Conservation (phyloP, 2,329 filamentous ascomycete genomes). For the Arthroderma uncinatum region DNA sequence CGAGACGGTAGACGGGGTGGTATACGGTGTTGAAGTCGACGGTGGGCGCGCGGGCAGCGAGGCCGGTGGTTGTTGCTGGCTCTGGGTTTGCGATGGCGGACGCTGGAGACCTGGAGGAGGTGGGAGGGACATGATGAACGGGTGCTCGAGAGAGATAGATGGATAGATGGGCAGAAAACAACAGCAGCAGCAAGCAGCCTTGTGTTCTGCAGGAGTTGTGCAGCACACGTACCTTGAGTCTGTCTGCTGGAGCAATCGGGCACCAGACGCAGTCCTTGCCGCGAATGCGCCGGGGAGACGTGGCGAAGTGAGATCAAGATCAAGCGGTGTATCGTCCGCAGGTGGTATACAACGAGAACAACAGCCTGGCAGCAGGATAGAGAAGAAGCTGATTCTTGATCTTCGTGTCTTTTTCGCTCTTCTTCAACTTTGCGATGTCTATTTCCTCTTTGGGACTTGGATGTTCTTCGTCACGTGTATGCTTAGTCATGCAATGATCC, state of each 20-base stretch:
- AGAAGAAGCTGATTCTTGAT: too few relatives aligned
- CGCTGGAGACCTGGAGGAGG: slow-evolving; percentile 63
- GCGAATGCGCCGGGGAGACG: too few relatives aligned
- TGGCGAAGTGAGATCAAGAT: too few relatives aligned
- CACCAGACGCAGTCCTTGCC: slow-evolving; percentile 7
- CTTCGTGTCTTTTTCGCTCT: too few relatives aligned
- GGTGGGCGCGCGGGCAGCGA: slow-evolving; percentile 72
- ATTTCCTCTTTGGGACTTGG: too few relatives aligned
- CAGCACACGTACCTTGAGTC: slow-evolving; percentile 1
- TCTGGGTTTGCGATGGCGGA: slow-evolving; percentile 32
- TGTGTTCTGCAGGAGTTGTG: background rate
- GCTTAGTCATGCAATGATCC: too few relatives aligned
- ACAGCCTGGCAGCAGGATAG: too few relatives aligned
- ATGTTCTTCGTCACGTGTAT: too few relatives aligned
- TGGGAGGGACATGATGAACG: slow-evolving; percentile 67
- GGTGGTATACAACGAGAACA: too few relatives aligned
- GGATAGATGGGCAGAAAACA: background rate
- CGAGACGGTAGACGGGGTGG: slow-evolving; percentile 16
- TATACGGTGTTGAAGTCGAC: slow-evolving; percentile 39
- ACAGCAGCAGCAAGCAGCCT: background rate
- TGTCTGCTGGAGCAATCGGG: slow-evolving; percentile 6
- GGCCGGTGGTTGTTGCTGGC: slow-evolving; percentile 34
- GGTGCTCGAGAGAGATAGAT: slow-evolving; percentile 22
- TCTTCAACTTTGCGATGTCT: too few relatives aligned
- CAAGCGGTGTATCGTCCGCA: too few relatives aligned